Percentiles rank a stretch among this genome's conserved stretches.
phyloP scores from a whole-genome alignment of 2,329 filamentous ascomycete genomes.

The Colletotrichum sp. region DNA sequence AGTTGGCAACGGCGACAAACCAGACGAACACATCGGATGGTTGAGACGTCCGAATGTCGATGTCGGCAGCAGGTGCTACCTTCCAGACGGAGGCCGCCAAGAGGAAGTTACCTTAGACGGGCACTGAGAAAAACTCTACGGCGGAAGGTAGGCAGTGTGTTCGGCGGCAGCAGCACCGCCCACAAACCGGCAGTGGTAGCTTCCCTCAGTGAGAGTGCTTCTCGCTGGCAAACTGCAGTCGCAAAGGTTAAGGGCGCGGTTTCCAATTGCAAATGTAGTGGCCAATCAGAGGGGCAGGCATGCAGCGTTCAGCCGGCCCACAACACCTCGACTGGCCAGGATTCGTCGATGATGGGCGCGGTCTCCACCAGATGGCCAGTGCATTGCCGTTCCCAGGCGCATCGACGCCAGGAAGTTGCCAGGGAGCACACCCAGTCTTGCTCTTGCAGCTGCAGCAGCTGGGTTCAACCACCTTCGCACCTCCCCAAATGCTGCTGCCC shows the following conservation, averaged over 20 bases:
- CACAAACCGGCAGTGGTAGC: neutral
- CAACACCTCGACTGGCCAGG: conserved; percentile 4
- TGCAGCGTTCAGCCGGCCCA: conserved; percentile 5
- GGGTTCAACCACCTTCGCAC: neutral
- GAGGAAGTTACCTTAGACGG: neutral
- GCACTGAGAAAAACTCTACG: neutral
- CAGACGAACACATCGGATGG: neutral
- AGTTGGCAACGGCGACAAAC: neutral
- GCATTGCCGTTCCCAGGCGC: conserved; percentile 9
- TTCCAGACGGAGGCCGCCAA: conserved; percentile 6
- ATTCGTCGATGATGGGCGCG: neutral
- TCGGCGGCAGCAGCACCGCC: neutral
- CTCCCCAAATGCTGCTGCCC: neutral
- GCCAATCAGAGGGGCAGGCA: neutral
- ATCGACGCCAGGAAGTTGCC: conserved; percentile 12
- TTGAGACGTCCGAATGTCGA: neutral
- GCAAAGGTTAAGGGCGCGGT: neutral
- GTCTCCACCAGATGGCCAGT: neutral
- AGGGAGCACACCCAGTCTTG: neutral
- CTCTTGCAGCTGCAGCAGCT: neutral
- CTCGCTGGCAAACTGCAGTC: neutral
- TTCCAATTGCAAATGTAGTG: neutral
- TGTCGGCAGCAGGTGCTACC: neutral
- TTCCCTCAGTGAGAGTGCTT: neutral
- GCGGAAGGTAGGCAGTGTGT: neutral